Evolutionary conservation across 768 basidiomycete genomes (phyloP), one percentile per base, ranked within the genome.

Genomic region (Agrocybe pediades): DNA sequence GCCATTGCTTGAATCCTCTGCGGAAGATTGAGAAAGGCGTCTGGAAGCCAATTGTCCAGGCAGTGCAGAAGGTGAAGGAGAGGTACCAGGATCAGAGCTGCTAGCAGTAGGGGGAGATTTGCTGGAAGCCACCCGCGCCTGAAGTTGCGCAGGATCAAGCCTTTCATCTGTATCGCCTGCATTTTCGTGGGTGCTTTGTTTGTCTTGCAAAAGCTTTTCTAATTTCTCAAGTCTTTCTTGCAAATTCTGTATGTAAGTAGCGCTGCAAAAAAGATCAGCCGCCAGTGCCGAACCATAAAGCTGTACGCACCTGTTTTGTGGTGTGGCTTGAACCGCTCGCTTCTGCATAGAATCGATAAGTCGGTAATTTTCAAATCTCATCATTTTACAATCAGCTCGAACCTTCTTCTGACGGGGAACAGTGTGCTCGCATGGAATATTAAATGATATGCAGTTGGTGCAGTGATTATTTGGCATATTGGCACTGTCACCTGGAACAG

Each of bases 381-480:
- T 16, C 46, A 26, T 36, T 30, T 15, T 16, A 24, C 7, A 49
- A 17, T 16, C 39, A 43, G 36, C 9, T 62, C 67, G 65, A 59
- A 81, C 84, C 74, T 82, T 84, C 19, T 76, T 69, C 41, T 66
- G 68, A 7, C 69, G 68, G 20, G 79, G 78, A 54, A 79, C 76
- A 23, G 76, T 59, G 56, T 86, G 86, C 0, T 77, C 80, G 62
- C 86, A 87, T 33, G 77, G 73, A 2, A 75, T 68, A 33, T 69
- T 72, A 39, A 76, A 78, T 1, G 72, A 60, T 0, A 73, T 71
- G 59, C 86, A 87, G 57, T 84, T 86, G 1, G 84, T 75, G 62
- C 86, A 87, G 33, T 70, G 65, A 30, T 80, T 81, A 5, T 73
- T 70, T 2, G 79, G 78, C 77, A 79, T 82, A 52, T 75, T 79